These are phyloP conservation scores for Metschnikowia lochheadii DNA, from an alignment of 805 yeast genomes.

Conservation along the genomic window DNA sequence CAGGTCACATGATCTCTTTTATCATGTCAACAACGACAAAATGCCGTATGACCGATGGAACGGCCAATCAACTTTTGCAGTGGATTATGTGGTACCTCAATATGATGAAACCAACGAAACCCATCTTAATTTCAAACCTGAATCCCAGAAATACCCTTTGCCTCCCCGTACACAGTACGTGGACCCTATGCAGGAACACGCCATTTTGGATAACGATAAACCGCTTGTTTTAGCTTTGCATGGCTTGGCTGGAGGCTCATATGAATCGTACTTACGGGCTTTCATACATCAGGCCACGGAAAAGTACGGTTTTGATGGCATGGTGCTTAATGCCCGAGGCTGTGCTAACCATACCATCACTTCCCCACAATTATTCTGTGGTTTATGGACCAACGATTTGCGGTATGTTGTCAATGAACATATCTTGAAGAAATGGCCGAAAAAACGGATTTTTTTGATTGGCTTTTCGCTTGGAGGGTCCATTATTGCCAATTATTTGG, in stretches of 20 bases:
- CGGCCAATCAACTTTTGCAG: conserved; percentile 44
- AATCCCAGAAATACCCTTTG: conserved; percentile 49
- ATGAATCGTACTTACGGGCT: conserved; percentile 66
- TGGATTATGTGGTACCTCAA: conserved; percentile 43
- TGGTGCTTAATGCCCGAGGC: conserved; percentile 68
- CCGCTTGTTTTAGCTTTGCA: conserved; percentile 64
- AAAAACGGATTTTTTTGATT: conserved; percentile 57
- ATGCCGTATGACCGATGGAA: conserved; percentile 39
- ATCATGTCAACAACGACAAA: conserved; percentile 24
- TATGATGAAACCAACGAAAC: conserved; percentile 15
- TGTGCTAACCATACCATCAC: conserved; percentile 72
- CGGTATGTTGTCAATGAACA: conserved; percentile 52
- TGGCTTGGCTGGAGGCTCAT: conserved; percentile 79
- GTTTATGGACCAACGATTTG: conserved; percentile 65
- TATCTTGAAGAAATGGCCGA: conserved; percentile 50
- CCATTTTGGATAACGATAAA: conserved; percentile 29
- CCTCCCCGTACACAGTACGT: conserved; percentile 69
- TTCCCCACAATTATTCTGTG: conserved; percentile 64
- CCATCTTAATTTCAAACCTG: conserved; percentile 32
- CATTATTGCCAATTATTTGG: conserved; percentile 61
- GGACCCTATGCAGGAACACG: conserved; percentile 40
- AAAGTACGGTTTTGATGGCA: conserved; percentile 46
- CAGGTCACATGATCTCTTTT: conserved; percentile 22
- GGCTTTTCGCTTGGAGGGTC: conserved; percentile 77
- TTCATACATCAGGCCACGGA: conserved; percentile 43